phyloP scores from a whole-genome alignment of 2,329 filamentous ascomycete genomes.

The Scedosporium dehoogii region DNA sequence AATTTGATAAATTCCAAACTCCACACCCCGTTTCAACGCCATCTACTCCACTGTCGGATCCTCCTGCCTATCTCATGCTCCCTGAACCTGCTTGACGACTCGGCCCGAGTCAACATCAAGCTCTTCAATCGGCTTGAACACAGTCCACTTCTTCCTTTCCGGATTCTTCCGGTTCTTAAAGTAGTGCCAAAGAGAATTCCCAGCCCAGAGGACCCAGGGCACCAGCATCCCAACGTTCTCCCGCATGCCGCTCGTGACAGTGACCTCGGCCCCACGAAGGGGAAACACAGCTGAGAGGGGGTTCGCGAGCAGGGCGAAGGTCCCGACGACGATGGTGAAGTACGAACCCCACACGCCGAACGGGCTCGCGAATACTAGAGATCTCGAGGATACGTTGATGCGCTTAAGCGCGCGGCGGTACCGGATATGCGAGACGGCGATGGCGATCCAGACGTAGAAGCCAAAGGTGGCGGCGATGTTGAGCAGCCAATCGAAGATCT shows the following conservation, averaged over 20 bases:
- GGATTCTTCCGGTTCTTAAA: not conserved
- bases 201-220: conserved; percentile 9
- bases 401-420: conserved; percentile 29
- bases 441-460: conserved; percentile 38
- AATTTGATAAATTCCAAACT: too few relatives aligned
- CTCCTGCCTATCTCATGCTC: not conserved
- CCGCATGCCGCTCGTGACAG: conserved; percentile 12
- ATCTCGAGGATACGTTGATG: conserved; percentile 24
- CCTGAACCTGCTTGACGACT: not conserved
- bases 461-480: conserved; percentile 34
- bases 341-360: conserved; percentile 18
- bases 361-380: conserved; percentile 22
- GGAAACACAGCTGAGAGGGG: conserved; percentile 17
- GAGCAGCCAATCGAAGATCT: conserved; percentile 35
- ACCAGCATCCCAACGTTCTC: conserved; percentile 20
- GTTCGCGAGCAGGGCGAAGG: conserved; percentile 20
- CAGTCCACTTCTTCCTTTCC: not conserved
- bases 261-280: conserved; percentile 10
- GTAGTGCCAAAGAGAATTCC: not conserved
- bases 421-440: conserved; percentile 34
- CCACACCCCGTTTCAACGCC: too few relatives aligned
- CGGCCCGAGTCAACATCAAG: conserved; percentile 2
- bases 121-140: conserved; percentile 1
- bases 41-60: not conserved
- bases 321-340: conserved; percentile 16